Base-by-base conservation (phyloP, 148 eudicot genomes). In the Vaccinium vitisidaea region DNA sequence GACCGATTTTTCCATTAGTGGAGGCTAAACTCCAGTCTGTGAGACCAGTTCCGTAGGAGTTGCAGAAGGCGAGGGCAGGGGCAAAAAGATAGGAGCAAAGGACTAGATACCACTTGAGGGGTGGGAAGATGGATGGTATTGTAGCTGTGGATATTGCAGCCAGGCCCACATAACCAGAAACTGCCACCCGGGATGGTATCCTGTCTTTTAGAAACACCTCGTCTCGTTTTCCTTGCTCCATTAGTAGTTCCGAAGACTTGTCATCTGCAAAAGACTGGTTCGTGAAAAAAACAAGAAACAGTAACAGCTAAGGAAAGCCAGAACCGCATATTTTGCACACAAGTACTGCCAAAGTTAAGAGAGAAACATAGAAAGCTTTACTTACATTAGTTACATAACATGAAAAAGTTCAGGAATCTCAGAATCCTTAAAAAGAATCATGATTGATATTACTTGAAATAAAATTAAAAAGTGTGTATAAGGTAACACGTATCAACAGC, bases 31-130 rank as follows among this genome's bases (percentile, higher is more conserved):
- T 93, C 94, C 93, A 92, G 84, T 93, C 96, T 43, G 96, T 93
- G 78, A 93, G 94, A 39, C 96, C 96, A 8, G 92, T 89, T 36
- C 94, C 96, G 52, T 93, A 92, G 32, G 96, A 92, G 86, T 93
- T 93, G 92, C 96, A 93, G 83, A 93, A 93, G 61, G 93, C 94
- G 77, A 93, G 93, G 75, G 96, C 94, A 55, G 96, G 96, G 59
- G 92, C 96, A n/a, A 93, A 36, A n/a, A 92, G 36, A 81, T 93
- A 93, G 8, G 92, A 82, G 88, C 92, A 90, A 18, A 93, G 90
- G 77, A 93, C 93, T 3, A 92, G 80, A 65, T 93, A 93, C 96
- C 96, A 93, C 81, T 92, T 93, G 18, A 93, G 87, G 23, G 94
- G 92, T 6, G 93, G 94, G 46, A 93, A 93, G 46, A 93, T 88